Conservation (phyloP, 306 rosid species). For the Castanea crenata region DNA sequence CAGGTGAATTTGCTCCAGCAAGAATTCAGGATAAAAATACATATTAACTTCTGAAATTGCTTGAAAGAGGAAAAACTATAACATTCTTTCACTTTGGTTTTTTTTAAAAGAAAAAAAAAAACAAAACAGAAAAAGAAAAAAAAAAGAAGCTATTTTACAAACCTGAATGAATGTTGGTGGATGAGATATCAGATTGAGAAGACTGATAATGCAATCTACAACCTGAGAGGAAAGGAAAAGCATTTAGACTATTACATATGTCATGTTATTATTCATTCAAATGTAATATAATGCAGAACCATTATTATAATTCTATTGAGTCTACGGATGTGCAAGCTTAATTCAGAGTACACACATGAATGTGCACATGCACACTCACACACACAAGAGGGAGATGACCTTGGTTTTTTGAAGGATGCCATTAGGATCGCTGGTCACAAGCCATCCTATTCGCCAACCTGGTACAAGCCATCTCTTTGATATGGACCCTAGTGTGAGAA, state of each 20-base stretch:
- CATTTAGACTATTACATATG: not conserved
- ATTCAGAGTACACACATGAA: not conserved
- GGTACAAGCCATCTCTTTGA: slow-evolving; percentile 48
- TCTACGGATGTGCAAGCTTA: not conserved
- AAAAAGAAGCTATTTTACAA: not conserved
- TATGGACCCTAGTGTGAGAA: slow-evolving; percentile 46
- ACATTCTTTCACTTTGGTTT: not conserved
- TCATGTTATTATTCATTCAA: not conserved
- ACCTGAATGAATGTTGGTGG: slow-evolving; percentile 47
- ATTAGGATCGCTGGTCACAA: slow-evolving; percentile 31
- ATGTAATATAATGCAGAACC: not conserved
- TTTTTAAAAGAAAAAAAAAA: not conserved
- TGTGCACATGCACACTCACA: not conserved
- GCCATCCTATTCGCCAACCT: slow-evolving; percentile 57
- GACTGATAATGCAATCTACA: slow-evolving; percentile 3
- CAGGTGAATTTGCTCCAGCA: not conserved
- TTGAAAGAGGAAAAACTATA: not conserved
- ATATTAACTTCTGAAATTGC: not conserved
- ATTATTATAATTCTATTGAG: not conserved
- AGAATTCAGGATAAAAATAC: not conserved
- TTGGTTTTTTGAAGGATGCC: slow-evolving; percentile 29
- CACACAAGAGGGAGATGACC: slow-evolving; percentile 22
- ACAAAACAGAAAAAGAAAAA: too few species aligned
- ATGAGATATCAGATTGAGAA: slow-evolving; percentile 1
- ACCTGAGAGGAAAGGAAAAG: slow-evolving; percentile 3